Percentiles rank a stretch among this genome's conserved stretches.
Conservation (phyloP, 2,329 filamentous ascomycete species). For the Akanthomyces muscarius region DNA sequence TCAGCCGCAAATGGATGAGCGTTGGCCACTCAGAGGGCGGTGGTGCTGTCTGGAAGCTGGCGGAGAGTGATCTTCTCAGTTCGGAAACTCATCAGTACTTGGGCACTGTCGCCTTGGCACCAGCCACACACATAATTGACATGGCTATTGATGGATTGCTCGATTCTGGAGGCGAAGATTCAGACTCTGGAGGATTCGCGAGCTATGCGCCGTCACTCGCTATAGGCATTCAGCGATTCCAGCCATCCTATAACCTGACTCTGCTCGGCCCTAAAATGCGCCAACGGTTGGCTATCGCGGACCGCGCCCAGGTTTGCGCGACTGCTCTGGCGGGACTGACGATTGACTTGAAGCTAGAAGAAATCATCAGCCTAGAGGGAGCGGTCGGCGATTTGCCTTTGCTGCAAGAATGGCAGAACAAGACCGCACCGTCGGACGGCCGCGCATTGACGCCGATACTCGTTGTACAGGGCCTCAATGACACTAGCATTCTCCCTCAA, state of each 20-base stretch:
- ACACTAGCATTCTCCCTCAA: slow-evolving; percentile 6
- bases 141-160: slow-evolving; percentile 8
- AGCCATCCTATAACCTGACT: slow-evolving; percentile 8
- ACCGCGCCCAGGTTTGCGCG: slow-evolving; percentile 14
- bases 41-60: slow-evolving; percentile 22
- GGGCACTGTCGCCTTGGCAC: slow-evolving; percentile 20
- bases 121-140: slow-evolving; percentile 16
- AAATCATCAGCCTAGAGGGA: background rate
- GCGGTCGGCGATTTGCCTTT: background rate
- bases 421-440: background rate
- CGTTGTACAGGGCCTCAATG: slow-evolving; percentile 15
- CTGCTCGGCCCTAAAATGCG: slow-evolving; percentile 8
- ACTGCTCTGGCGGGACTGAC: slow-evolving; percentile 2
- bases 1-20: slow-evolving; percentile 18
- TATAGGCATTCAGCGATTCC: slow-evolving; percentile 10
- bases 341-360: background rate
- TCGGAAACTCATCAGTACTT: slow-evolving; percentile 18
- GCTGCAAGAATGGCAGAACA: background rate
- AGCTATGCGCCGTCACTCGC: slow-evolving; percentile 17
- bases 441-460: background rate
- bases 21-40: slow-evolving; percentile 22
- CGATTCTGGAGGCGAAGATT: background rate
- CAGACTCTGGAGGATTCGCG: background rate
- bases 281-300: slow-evolving; percentile 8
- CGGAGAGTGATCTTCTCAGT: slow-evolving; percentile 19